Evolutionary conservation across 1,284 basidiomycete species (phyloP).

Genomic region (Xanthoconium separans): DNA sequence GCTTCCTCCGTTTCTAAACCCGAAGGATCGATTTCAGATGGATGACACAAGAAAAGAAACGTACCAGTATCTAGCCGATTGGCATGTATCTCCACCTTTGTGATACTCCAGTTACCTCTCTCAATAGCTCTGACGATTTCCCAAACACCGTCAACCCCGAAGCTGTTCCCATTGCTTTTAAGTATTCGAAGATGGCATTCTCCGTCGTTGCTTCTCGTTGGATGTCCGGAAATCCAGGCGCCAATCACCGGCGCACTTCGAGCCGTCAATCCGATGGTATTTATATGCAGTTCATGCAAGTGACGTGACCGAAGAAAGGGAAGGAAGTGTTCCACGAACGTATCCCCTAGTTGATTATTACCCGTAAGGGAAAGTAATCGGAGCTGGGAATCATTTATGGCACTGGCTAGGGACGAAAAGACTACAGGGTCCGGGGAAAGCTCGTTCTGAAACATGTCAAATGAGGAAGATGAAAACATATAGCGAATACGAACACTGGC

Average conservation of each 20-base stretch:
- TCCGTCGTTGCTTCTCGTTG: slow-evolving; percentile 7
- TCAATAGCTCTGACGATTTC: slow-evolving; percentile 47
- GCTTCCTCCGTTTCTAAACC: slow-evolving; percentile 21
- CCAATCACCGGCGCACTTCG: slow-evolving; percentile 27
- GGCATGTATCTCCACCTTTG: slow-evolving; percentile 50
- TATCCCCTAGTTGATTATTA: slow-evolving; percentile 26
- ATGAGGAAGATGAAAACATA: slow-evolving; percentile 1
- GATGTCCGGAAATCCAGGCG: slow-evolving; percentile 25
- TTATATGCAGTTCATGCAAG: slow-evolving; percentile 32
- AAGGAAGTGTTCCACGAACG: slow-evolving; percentile 29
- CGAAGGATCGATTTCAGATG: background rate
- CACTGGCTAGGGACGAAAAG: slow-evolving; percentile 30
- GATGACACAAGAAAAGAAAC: background rate
- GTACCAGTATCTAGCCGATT: slow-evolving; percentile 37
- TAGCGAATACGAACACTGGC: slow-evolving; percentile 49
- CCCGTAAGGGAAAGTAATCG: slow-evolving; percentile 29
- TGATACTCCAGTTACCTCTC: slow-evolving; percentile 49
- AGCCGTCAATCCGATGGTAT: slow-evolving; percentile 28
- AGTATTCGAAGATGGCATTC: slow-evolving; percentile 50
- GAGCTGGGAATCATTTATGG: slow-evolving; percentile 28
- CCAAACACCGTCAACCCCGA: slow-evolving; percentile 46
- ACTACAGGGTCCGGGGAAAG: slow-evolving; percentile 22
- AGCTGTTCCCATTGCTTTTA: slow-evolving; percentile 55
- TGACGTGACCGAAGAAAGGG: slow-evolving; percentile 28
- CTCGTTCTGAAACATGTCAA: slow-evolving; percentile 23